Conservation (phyloP, 1,284 basidiomycete genomes). For the Ustilago loliicola region DNA sequence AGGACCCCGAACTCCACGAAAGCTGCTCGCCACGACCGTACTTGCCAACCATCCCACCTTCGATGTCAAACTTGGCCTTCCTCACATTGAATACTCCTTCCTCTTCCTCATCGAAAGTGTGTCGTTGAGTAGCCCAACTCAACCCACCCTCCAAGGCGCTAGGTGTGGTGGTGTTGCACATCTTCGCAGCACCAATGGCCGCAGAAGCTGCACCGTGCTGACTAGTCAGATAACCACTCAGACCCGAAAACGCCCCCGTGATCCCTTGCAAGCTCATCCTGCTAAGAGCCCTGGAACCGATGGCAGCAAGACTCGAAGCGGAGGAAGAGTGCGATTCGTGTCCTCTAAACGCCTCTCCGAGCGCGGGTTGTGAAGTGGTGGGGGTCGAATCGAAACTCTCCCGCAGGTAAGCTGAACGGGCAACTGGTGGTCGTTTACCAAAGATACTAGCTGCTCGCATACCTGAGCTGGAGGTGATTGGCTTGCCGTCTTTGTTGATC, state of each 20-base stretch:
- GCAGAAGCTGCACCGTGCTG: slow-evolving; percentile 38
- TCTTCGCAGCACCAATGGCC: slow-evolving; percentile 46
- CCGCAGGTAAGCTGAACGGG: slow-evolving; percentile 51
- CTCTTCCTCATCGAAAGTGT: slow-evolving; percentile 16
- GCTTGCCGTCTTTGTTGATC: slow-evolving; percentile 38
- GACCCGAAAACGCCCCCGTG: slow-evolving; percentile 55
- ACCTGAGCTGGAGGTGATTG: slow-evolving; percentile 7
- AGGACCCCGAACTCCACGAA: slow-evolving; percentile 3
- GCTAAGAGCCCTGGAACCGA: slow-evolving; percentile 49
- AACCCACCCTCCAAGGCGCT: neutral
- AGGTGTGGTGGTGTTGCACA: slow-evolving; percentile 35
- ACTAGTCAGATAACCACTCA: slow-evolving; percentile 57
- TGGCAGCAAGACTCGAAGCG: slow-evolving; percentile 32
- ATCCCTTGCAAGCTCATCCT: slow-evolving; percentile 55
- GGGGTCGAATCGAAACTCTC: slow-evolving; percentile 49
- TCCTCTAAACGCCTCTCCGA: slow-evolving; percentile 6
- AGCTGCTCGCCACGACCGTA: slow-evolving; percentile 3
- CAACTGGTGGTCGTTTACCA: slow-evolving; percentile 53
- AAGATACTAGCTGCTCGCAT: slow-evolving; percentile 30
- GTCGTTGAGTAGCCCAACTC: slow-evolving; percentile 6
- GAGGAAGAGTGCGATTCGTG: slow-evolving; percentile 27
- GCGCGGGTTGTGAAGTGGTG: neutral
- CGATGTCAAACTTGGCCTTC: slow-evolving; percentile 16
- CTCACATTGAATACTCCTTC: slow-evolving; percentile 6
- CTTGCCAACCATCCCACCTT: neutral